These are phyloP conservation scores for Atkinsonella texensis DNA, from an alignment of 2,329 filamentous ascomycete species.

Conservation along the genomic window DNA sequence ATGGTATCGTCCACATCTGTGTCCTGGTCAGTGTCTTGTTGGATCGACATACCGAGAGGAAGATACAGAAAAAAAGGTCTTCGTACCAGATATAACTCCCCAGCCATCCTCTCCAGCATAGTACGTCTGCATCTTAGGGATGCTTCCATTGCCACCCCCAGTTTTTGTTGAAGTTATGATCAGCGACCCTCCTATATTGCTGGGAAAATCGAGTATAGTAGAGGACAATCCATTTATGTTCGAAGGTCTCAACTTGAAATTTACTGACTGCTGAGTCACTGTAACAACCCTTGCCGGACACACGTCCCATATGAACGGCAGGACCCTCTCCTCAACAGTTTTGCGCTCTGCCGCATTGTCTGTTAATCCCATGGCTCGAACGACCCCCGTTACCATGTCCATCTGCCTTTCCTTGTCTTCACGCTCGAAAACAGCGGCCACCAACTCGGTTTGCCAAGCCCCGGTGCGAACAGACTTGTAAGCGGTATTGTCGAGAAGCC, in stretches of 20 bases:
- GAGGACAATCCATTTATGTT: constrained; percentile 60
- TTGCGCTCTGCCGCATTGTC: constrained; percentile 44
- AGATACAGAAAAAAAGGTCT: not conserved
- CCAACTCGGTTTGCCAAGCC: constrained; percentile 70
- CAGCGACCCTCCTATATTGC: constrained; percentile 30
- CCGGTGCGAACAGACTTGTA: constrained; percentile 41
- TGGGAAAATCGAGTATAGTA: constrained; percentile 44
- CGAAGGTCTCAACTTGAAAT: constrained; percentile 53
- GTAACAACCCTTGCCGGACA: constrained; percentile 56
- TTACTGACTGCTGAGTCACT: constrained; percentile 41
- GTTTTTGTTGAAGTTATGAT: constrained; percentile 38
- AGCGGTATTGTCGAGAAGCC: constrained; percentile 85
- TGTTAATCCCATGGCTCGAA: constrained; percentile 54
- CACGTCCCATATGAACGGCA: constrained; percentile 69
- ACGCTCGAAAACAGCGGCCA: constrained; percentile 69
- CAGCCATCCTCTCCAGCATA: constrained; percentile 71
- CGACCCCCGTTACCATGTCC: constrained; percentile 57
- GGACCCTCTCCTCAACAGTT: constrained; percentile 55
- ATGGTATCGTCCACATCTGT: constrained; percentile 90
- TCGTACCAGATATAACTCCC: constrained; percentile 62
- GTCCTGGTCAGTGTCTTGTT: not conserved
- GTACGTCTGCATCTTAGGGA: constrained; percentile 54
- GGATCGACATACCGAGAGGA: not conserved
- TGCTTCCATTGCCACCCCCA: constrained; percentile 38
- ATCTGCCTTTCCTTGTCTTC: constrained; percentile 55